Base-by-base conservation (phyloP, 768 basidiomycete genomes). In the Trametes gibbosa region DNA sequence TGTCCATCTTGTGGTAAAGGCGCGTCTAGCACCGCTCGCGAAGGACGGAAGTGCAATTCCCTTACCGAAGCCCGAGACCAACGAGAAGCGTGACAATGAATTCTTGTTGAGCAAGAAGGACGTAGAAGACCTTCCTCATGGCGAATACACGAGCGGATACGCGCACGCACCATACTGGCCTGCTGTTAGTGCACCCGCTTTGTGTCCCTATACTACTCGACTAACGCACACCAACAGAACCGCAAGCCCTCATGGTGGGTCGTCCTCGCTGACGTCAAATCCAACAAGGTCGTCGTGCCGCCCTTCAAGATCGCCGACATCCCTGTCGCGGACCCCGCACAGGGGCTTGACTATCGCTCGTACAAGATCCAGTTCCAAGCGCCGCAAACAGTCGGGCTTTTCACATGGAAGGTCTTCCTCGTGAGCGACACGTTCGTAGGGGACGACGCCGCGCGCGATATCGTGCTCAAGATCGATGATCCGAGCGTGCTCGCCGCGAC, bases 91-190 rank as follows among this genome's bases (percentile, higher is more conserved):
- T 16, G 68, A 69, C 19, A 70, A 79, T 48, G 55, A 56, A 19
- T 56, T 56, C 27, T 23, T 56, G 47, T 25, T 49, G 34, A 49
- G 55, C 55, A 77, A 77, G 60, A 70, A 64, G 51, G 81, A 85
- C 50, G 77, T 80, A 0, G 91, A 92, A 64, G 85, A 87, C 50
- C 62, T 85, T 19, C 66, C 73, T 16, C 66, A 72, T 0, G 72
- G 76, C n/a, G 75, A 75, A 25, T 68, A 68, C n/a, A 64, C 74
- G 10, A 75, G 75, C 51, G 84, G 80, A 25, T 85, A 76, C 58
- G 94, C 89, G n/a, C 95, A 99, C 70, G 92, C 95, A 7, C 96
- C 96, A 5, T 81, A 83, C 68, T 98, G 94, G 94, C 94, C 96
- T 56, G 83, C 80, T 59, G 94, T 95, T 66, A 43, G 88, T 47